phyloP scores from a whole-genome alignment of 1,284 basidiomycete species.

The Coriolopsis trogii region DNA sequence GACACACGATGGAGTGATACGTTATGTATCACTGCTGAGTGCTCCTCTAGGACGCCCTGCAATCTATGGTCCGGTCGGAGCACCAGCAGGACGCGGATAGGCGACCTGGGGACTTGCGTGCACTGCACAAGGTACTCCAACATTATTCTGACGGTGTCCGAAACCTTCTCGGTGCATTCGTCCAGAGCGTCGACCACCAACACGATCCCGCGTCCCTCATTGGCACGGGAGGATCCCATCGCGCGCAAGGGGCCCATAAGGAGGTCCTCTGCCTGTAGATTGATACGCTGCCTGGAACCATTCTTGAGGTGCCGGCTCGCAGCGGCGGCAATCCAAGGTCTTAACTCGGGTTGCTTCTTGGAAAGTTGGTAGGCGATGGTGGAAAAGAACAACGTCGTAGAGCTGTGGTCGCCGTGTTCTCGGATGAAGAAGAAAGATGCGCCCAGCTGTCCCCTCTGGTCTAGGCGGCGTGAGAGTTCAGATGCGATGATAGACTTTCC shows the following conservation, averaged over 20 bases:
- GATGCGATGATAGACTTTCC: slow-evolving; percentile 24
- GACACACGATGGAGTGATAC: too few species aligned
- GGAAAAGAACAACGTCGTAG: slow-evolving; percentile 9
- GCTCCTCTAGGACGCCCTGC: too few species aligned
- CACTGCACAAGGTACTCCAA: slow-evolving; percentile 6
- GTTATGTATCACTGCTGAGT: too few species aligned
- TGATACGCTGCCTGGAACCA: slow-evolving; percentile 1
- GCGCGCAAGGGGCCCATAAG: slow-evolving; percentile 2
- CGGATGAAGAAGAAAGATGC: slow-evolving; percentile 21
- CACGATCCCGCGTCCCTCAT: neutral
- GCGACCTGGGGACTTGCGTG: neutral
- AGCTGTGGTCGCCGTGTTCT: neutral
- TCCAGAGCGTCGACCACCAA: slow-evolving; percentile 21
- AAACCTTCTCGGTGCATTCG: slow-evolving; percentile 8
- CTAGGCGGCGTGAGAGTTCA: slow-evolving; percentile 13
- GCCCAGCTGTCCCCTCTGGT: slow-evolving; percentile 7
- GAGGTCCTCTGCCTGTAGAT: slow-evolving; percentile 1
- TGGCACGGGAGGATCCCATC: too few species aligned
- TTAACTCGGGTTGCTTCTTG: neutral
- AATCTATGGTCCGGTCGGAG: slow-evolving; percentile 14
- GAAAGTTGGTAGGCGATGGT: slow-evolving; percentile 17
- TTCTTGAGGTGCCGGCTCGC: slow-evolving; percentile 2
- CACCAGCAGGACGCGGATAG: slow-evolving; percentile 21
- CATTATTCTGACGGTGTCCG: neutral
- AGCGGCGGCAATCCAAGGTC: slow-evolving; percentile 3